Evolutionary conservation across 176 grass and related monocot species (phyloP).

Genomic region (Themeda triandra): DNA sequence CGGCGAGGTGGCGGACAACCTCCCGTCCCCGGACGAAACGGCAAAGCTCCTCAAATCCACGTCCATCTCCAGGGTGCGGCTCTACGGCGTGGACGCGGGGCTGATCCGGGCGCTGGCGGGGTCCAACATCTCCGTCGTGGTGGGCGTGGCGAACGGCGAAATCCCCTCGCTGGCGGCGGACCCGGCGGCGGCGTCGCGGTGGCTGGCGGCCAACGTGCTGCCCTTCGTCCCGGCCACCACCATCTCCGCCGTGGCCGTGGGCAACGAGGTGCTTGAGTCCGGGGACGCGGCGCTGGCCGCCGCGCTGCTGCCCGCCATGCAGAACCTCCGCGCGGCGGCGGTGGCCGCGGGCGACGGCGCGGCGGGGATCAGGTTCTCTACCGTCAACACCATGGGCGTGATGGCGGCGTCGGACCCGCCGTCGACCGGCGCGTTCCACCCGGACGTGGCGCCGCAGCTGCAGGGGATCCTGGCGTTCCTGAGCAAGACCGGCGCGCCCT

Average conservation of each 20-base stretch:
- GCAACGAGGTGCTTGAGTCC: slow-evolving; percentile 91
- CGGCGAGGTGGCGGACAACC: slow-evolving; percentile 94
- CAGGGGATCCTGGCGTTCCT: slow-evolving; percentile 70
- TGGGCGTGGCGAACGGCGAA: slow-evolving; percentile 91
- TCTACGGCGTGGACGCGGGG: slow-evolving; percentile 73
- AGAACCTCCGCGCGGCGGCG: slow-evolving; percentile 73
- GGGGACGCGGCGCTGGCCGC: slow-evolving; percentile 61
- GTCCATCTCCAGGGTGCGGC: slow-evolving; percentile 67
- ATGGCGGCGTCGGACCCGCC: slow-evolving; percentile 88
- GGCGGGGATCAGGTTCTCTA: slow-evolving; percentile 56
- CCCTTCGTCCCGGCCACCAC: slow-evolving; percentile 53
- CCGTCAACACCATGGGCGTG: slow-evolving; percentile 91
- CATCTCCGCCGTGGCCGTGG: slow-evolving; percentile 62
- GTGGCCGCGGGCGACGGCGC: slow-evolving; percentile 31
- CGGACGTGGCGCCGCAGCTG: slow-evolving; percentile 54
- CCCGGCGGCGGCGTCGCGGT: slow-evolving; percentile 57
- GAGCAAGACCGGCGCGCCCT: slow-evolving; percentile 59
- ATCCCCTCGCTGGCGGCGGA: slow-evolving; percentile 81
- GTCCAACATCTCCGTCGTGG: slow-evolving; percentile 53
- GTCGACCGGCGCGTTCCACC: slow-evolving; percentile 74
- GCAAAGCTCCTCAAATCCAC: slow-evolving; percentile 69
- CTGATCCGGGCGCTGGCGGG: slow-evolving; percentile 78
- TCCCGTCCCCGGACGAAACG: slow-evolving; percentile 68
- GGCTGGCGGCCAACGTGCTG: slow-evolving; percentile 81
- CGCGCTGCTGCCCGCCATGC: slow-evolving; percentile 82